Base-by-base conservation (phyloP, 495 filamentous ascomycete genomes). In the Baudoinia panamericana region DNA sequence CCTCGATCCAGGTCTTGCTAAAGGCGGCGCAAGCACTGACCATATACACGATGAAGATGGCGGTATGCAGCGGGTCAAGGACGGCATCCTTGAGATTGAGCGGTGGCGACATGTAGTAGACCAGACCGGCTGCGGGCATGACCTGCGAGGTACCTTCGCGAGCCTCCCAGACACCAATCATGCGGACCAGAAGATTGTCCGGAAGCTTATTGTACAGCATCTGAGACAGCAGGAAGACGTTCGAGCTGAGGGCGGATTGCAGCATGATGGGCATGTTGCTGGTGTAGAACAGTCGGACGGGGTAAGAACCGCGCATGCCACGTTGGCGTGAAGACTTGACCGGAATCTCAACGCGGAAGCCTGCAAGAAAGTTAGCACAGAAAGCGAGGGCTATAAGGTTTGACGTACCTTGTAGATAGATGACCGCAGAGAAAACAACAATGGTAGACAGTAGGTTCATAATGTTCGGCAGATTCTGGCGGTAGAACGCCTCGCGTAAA, bases 1-100 rank as follows among this genome's bases (percentile, higher is more conserved):
- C 92, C 65, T 99, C 92, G 57, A 99, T 96, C 92, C 90, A 97
- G 18, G 90, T 96, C 83, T 96, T 99, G 63, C 85, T 94, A 73
- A 99, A 99, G 59, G 96, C 73, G 37, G 92, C 92, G 55, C 92
- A 99, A 48, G 92, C 92, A 51, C 81, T 78, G 37, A 96, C 76
- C 85, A 96, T 99, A 67, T 93, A 99, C 32, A 74, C 72, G 46
- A 95, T 86, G 65, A 95, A 99, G 56, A 95, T 73, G 43, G 80
- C 82, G 11, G 92, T 95, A 69, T 99, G 88, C 52, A 99, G 80
- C 22, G 92, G 90, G 66, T 99, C 92, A 35, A 94, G 64, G 10
- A 99, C 72, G 44, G 92, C 90, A 50, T 95, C 88, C 59, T 78
- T 92, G 70, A 99, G 87, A 76, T 88, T 93, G 46, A 94, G 72